These are phyloP conservation scores for Hydnomerulius pinastri DNA, from an alignment of 768 basidiomycete genomes.

Conservation along the genomic window DNA sequence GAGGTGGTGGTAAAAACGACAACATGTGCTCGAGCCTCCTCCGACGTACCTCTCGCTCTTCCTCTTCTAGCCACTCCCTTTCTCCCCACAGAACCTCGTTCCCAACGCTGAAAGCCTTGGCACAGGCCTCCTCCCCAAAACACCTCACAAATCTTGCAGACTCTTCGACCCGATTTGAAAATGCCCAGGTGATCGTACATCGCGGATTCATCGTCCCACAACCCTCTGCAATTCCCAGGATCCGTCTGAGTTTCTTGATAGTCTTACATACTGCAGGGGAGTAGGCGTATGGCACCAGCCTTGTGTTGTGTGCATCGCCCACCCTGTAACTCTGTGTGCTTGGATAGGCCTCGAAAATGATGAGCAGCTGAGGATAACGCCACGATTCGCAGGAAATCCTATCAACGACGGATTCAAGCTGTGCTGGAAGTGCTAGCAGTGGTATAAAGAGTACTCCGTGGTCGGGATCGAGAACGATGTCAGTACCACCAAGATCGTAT, in stretches of 20 bases:
- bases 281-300: constrained; percentile 44
- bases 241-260: constrained; percentile 65
- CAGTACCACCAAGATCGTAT: constrained; percentile 55
- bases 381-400: constrained; percentile 60
- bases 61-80: constrained; percentile 63
- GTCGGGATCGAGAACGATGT: constrained; percentile 68
- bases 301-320: constrained; percentile 7
- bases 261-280: constrained; percentile 70
- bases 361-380: constrained; percentile 53
- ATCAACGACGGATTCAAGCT: constrained; percentile 45
- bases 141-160: constrained; percentile 55
- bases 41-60: constrained; percentile 49
- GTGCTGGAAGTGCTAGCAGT: constrained; percentile 49
- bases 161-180: constrained; percentile 60
- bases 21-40: constrained; percentile 11
- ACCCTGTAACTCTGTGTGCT: constrained; percentile 39
- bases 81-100: constrained; percentile 50
- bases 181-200: constrained; percentile 54
- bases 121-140: constrained; percentile 61
- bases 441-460: constrained; percentile 54
- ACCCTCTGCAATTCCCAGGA: constrained; percentile 62
- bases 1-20: constrained; percentile 9
- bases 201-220: constrained; percentile 48
- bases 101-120: constrained; percentile 42
- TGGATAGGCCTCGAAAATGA: constrained; percentile 72